Base-by-base conservation (phyloP, 2,329 filamentous ascomycete species). In the Hymenotorrendiella dingleyae region DNA sequence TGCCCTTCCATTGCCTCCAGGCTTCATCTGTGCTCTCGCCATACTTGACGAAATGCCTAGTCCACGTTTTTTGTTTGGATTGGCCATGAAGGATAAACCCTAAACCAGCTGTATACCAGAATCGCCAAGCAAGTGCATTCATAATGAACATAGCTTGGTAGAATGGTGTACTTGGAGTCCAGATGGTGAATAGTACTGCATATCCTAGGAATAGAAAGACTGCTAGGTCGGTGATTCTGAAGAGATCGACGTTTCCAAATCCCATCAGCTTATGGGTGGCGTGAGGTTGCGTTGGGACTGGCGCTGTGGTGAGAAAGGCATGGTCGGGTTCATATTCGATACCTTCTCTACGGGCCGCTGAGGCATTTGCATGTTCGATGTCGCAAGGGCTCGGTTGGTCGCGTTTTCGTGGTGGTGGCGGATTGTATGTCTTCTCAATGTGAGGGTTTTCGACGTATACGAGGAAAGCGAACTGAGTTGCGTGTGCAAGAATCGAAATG, bases 371-470 rank as follows among this genome's bases (percentile, higher is more conserved):
- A 46, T 49, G 50, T 50, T 64, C 63, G 51, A 53, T 56, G 48
- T 62, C 58, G 54, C 53, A 53, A 30, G 35, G 53, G 49, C 43
- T 56, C 39, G 54, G 52, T 10, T 56, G 50, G 24, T 53, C 43
- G 37, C 49, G 65, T 63, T 73, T 75, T 51, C 61, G 85, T 46
- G 89, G 86, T 32, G 86, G 77, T 39, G 90, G 90, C 24, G 89
- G 80, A 61, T 96, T 96, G 72, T 98, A 98, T 3, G 82, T 96
- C 71, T 94, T 94, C 59, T 97, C 89, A 67, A 98, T 98, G 61
- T 98, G 93, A 40, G 93, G 93, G 59, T 94, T 95, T 68, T 98
- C 93, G 51, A 98, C 87, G 47, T 88, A 73, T 40, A 87, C 80
- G 52, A 98, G 74, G 70, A 98, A 98, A 47, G 83, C 83, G 64